Base-by-base conservation (phyloP, 805 yeast genomes). In the Schizosaccharomyces lindneri region DNA sequence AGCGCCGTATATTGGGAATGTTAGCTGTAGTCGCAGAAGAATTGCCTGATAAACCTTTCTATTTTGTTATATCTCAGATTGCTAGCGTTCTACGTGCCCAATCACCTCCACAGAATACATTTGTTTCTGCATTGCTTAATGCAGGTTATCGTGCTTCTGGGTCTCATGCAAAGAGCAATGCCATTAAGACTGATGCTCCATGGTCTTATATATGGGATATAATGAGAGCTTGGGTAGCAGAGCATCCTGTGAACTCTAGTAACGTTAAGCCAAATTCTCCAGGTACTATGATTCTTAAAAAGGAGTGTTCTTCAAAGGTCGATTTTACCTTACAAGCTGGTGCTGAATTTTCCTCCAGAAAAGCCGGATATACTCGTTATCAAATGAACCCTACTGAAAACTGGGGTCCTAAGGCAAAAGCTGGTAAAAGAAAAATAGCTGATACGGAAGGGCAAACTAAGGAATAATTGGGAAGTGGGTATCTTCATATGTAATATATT, bases 361-460 rank as follows among this genome's bases (percentile, higher is more conserved):
- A 79, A 65, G 77, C 87, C 63, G 87, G 87, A 72, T 80, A 90
- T 69, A 87, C 87, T 15, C 77, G 96, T 67, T 90, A 78, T 72
- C 98, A 89, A 70, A 88, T 82, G 68, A 90, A 89, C 68, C 99
- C 99, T 17, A 79, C 87, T 0, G 86, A 85, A 70, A 83, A 86
- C 70, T 93, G 99, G 99, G 99, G 99, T 1, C 99, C 97, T 46
- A 87, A 85, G 73, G 81, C 95, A 2, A 81, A 84, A 68, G 94
- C 95, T 9, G 59, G 43, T 36, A 57, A 57, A 31, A 24, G 57
- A 9, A 51, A 21, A 19, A 46, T 46, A n/a, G 19, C 51, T 46
- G 51, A 46, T 2, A 24, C 27, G 7, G 51, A 46, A 21, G 21
- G 11, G 17, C 21, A 7, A 46, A 5, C 51, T 46, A 19, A 46